phyloP scores from a whole-genome alignment of 208 protist genomes.

The Endotrypanum monterogeii region DNA sequence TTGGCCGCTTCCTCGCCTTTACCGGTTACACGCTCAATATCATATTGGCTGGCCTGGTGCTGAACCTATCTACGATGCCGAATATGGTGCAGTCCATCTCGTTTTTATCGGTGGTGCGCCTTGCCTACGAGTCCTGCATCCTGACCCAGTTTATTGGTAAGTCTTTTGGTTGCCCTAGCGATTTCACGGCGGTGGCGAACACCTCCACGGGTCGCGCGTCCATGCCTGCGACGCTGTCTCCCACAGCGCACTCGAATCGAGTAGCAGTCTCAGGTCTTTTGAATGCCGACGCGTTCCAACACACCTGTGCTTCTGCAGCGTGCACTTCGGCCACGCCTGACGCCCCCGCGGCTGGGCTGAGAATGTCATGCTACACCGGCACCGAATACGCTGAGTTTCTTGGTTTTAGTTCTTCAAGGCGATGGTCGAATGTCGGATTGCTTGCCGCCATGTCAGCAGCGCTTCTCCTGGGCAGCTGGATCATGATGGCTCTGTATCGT shows the following conservation, averaged over 20 bases:
- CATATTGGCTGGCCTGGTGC: conserved; percentile 57
- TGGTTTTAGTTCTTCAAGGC: conserved; percentile 38
- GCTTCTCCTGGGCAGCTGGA: conserved; percentile 40
- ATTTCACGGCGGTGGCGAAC: background rate
- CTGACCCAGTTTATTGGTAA: conserved; percentile 48
- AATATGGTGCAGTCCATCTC: conserved; percentile 38
- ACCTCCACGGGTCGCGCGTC: background rate
- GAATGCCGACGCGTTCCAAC: background rate
- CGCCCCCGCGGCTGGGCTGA: background rate
- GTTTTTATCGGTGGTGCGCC: conserved; percentile 45
- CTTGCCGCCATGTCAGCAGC: conserved; percentile 37
- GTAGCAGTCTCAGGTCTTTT: background rate
- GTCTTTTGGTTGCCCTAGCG: conserved; percentile 43
- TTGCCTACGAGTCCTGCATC: conserved; percentile 62
- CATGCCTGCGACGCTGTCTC: background rate
- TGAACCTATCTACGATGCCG: conserved; percentile 65
- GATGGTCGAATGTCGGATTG: conserved; percentile 52
- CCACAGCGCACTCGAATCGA: no score
- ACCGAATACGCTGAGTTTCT: conserved; percentile 54
- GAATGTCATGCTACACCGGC: conserved; percentile 52
- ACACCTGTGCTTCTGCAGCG: background rate
- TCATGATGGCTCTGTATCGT: conserved; percentile 45
- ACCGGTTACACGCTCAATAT: conserved; percentile 64
- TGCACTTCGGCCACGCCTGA: background rate
- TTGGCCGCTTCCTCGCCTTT: conserved; percentile 42